Conservation (phyloP, 1,139 yeast genomes). For the Blastobotrys ciferrii region DNA sequence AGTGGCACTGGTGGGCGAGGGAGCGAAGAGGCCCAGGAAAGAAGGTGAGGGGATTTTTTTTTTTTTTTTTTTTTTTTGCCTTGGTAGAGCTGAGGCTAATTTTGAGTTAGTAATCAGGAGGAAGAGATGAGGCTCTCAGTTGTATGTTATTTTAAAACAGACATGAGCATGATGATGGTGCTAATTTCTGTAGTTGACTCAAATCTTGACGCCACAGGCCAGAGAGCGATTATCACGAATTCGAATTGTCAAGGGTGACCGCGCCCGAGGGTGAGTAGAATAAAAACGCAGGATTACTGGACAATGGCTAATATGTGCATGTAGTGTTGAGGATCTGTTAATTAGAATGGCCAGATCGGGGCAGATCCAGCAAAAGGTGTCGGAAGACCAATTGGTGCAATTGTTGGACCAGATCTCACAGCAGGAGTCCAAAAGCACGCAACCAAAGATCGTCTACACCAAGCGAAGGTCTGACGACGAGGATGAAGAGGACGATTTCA, state of each 20-base stretch:
- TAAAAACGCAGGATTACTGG: not conserved
- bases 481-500: conserved; percentile 22
- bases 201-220: conserved; percentile 75
- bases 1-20: conserved; percentile 6
- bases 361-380: conserved; percentile 65
- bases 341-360: conserved; percentile 76
- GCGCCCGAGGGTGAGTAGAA: conserved; percentile 70
- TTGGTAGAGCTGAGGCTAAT: too few species aligned
- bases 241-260: conserved; percentile 82
- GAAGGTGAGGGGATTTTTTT: conserved; percentile 5
- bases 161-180: too few species aligned
- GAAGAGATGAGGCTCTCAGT: conserved; percentile 39
- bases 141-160: too few species aligned
- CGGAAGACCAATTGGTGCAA: conserved; percentile 77
- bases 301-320: not conserved
- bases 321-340: conserved; percentile 73
- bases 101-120: conserved; percentile 17
- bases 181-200: conserved; percentile 57
- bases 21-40: conserved; percentile 11
- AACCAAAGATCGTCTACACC: conserved; percentile 54
- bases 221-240: conserved; percentile 86
- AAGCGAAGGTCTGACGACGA: conserved; percentile 29
- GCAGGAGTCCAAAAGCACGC: conserved; percentile 63
- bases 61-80: too few species aligned
- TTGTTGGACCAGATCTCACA: conserved; percentile 80